Evolutionary conservation across 805 yeast genomes (phyloP), one percentile per base, ranked within the genome.

Genomic region (Yarrowia bubula): DNA sequence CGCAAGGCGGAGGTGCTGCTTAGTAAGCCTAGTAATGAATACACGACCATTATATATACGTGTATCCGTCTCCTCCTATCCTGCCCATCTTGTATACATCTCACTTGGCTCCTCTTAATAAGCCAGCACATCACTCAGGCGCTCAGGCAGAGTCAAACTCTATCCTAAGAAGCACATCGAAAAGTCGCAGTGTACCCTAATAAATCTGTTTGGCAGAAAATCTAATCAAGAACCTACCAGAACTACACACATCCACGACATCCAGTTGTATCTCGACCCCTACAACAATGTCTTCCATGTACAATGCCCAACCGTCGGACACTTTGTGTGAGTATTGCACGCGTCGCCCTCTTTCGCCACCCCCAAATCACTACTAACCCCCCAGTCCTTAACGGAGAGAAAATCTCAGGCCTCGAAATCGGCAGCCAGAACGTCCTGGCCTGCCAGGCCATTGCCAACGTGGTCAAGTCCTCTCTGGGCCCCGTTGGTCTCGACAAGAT

Each of bases 401-500:
- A 95, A 77, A 78, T 91, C 70, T 87, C 96, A 76, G 99, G 99
- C 66, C 96, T 92, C 72, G 99, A 95, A 74, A 88, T 96, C 70
- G 87, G 99, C 73, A 89, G 92, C 74, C 99, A 96, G 76, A 95
- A 95, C 73, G 97, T 96, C 17, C 79, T 92, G 74, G 99, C 99
- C 7, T 95, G 98, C 50, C 89, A 83, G 73, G 87, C 92, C 2
- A 90, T 88, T 53, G 90, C 95, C 70, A 89, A 89, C 72, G 92
- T 81, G 50, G 92, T 89, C 68, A 92, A 92, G 76, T 87, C 97
- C 13, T 92, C 98, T 1, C 80, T 95, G 66, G 99, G 99, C 4
- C 99, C 99, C 8, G 98, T 95, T 39, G 99, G 99, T 32, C 82
- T 95, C 63, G 99, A 95, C 79, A 95, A 95, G 80, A 95, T 95